Base-by-base conservation (phyloP, 2,329 filamentous ascomycete genomes). In the Rhynchosporium graminicola region DNA sequence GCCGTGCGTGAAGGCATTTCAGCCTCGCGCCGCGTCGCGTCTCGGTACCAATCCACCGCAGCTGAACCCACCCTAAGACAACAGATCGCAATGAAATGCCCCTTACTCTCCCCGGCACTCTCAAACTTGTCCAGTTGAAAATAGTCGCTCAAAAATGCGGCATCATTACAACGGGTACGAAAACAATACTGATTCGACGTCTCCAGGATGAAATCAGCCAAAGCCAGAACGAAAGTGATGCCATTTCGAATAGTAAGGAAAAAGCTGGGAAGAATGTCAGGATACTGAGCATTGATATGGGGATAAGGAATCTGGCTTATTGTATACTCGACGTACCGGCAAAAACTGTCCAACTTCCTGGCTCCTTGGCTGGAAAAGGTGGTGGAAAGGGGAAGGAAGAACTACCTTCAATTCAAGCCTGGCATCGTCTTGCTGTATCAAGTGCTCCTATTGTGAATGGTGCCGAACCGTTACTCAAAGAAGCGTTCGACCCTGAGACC, bases 231-330 rank as follows among this genome's bases (percentile, higher is more conserved):
- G 20, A 40, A 3, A 38, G 8, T 20, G 28, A 36, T 36, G 33
- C 33, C 9, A 36, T 26, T 15, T 29, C 28, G 15, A 46, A 54
- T n/a, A 10, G 40, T 20, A 50, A 58, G 51, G 1, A 36, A 10
- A 36, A 36, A 10, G 55, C 20, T 10, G 54, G 62, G 60, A 56
- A 63, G 45, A 60, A 20, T 15, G 40, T 61, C 28, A 67, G 87
- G 48, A 80, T 95, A 29, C 75, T 95, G 40, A 93, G 90, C 72
- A 88, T 96, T 65, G 91, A 96, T 74, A 89, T 95, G 85, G 91
- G 91, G 3, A 89, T 96, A 67, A 86, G 85, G 48, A 96, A 96
- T 73, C 79, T 96, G 3, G 91, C 90, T 0, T 91, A 86, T 73
- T 90, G 89, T 67, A 80, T 91, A 64, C 74, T 90, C 7, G 68